phyloP scores from a whole-genome alignment of 441 rosid genomes.

The Croton setiger region DNA sequence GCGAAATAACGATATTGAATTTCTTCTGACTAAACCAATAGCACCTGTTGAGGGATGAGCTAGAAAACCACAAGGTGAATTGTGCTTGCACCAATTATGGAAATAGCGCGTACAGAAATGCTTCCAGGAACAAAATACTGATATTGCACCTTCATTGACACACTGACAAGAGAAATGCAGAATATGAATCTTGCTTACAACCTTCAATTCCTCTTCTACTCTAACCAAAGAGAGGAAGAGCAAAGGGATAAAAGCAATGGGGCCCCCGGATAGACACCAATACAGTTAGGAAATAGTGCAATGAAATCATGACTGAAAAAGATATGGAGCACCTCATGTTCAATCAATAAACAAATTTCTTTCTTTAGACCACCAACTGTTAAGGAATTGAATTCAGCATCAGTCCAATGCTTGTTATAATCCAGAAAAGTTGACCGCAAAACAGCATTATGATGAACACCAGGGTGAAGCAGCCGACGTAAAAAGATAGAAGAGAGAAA shows the following conservation, averaged over 20 bases:
- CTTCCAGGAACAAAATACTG: slow-evolving; percentile 74
- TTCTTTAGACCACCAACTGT: slow-evolving; percentile 79
- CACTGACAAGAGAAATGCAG: slow-evolving; percentile 46
- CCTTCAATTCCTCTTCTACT: slow-evolving; percentile 14
- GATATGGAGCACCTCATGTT: slow-evolving; percentile 57
- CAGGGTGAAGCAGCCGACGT: slow-evolving; percentile 84
- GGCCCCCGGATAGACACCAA: background rate
- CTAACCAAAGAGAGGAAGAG: slow-evolving; percentile 12
- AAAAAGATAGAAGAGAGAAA: slow-evolving; percentile 80
- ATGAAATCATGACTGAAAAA: background rate
- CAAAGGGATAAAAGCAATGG: slow-evolving; percentile 3
- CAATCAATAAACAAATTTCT: slow-evolving; percentile 76
- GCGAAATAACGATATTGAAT: slow-evolving; percentile 77
- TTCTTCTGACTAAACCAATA: slow-evolving; percentile 81
- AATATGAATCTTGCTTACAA: slow-evolving; percentile 26
- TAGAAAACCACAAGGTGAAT: slow-evolving; percentile 66
- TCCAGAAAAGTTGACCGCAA: slow-evolving; percentile 73
- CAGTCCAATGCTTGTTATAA: slow-evolving; percentile 78
- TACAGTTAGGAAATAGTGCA: background rate
- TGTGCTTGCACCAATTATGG: slow-evolving; percentile 83
- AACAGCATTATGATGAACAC: slow-evolving; percentile 57
- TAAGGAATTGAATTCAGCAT: slow-evolving; percentile 79
- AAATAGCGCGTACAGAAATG: slow-evolving; percentile 72
- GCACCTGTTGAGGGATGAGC: slow-evolving; percentile 55
- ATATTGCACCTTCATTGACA: slow-evolving; percentile 46